phyloP scores from a whole-genome alignment of 441 rosid genomes.

The Adansonia madagascariensis region DNA sequence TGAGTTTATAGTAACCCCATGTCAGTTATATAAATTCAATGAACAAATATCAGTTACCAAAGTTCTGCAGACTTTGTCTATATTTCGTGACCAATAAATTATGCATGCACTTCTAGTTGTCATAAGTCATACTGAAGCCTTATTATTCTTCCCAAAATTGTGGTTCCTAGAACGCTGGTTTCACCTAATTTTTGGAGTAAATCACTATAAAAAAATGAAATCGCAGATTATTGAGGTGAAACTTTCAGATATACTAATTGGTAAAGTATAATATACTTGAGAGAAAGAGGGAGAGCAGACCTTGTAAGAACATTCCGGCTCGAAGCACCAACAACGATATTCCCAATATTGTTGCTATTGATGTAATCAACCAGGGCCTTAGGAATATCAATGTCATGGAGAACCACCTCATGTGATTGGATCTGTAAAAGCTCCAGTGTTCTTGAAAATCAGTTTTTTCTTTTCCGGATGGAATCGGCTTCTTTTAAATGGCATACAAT shows the following conservation, averaged over 20 bases:
- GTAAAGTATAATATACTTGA: background rate
- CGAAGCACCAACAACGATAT: constrained; percentile 65
- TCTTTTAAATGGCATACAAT: background rate
- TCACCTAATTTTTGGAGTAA: background rate
- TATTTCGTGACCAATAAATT: background rate
- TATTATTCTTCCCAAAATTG: background rate
- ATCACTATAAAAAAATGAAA: background rate
- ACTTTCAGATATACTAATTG: background rate
- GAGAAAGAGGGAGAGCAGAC: constrained; percentile 34
- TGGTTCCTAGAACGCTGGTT: background rate
- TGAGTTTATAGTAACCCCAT: background rate
- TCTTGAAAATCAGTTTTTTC: constrained; percentile 15
- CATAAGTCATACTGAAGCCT: background rate
- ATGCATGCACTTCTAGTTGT: background rate
- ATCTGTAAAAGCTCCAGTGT: constrained; percentile 44
- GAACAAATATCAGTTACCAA: background rate
- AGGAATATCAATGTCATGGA: constrained; percentile 53
- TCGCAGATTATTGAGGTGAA: background rate
- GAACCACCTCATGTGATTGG: constrained; percentile 49
- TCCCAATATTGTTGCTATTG: constrained; percentile 38
- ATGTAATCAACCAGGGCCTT: constrained; percentile 53
- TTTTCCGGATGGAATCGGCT: background rate
- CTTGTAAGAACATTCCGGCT: constrained; percentile 45
- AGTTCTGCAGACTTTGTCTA: background rate
- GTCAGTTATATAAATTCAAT: background rate